Conservation (phyloP, 306 rosid genomes). For the Cercis canadensis region DNA sequence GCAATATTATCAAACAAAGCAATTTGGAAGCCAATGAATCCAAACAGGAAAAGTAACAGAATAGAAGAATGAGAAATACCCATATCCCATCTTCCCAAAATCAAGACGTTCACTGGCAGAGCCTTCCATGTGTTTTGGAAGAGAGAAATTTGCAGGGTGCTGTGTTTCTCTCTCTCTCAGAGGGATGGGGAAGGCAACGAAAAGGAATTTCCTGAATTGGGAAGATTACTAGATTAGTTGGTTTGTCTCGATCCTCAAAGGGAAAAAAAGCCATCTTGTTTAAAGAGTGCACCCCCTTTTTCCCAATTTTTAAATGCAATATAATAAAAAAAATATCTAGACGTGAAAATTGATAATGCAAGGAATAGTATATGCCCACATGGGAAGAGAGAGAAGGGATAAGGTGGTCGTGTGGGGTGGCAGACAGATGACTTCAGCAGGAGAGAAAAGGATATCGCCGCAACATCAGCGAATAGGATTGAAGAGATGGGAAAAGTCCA, state of each 20-base stretch:
- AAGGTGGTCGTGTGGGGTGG: constrained; percentile 37
- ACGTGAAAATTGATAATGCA: neutral
- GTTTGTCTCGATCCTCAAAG: constrained; percentile 44
- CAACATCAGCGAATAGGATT: constrained; percentile 34
- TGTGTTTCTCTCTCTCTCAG: constrained; percentile 15
- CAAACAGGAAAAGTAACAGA: neutral
- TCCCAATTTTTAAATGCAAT: constrained; percentile 25
- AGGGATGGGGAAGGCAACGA: constrained; percentile 30
- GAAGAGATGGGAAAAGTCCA: no score
- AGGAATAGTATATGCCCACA: constrained; percentile 38
- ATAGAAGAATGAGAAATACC: constrained; percentile 57
- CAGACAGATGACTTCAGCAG: constrained; percentile 25
- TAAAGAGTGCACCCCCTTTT: neutral
- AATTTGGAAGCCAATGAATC: neutral
- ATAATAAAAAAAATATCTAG: neutral
- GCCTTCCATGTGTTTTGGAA: constrained; percentile 68
- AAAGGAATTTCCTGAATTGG: constrained; percentile 56
- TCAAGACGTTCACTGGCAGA: constrained; percentile 72
- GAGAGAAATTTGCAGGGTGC: constrained; percentile 29
- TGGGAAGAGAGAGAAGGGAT: constrained; percentile 42
- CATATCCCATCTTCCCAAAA: constrained; percentile 97
- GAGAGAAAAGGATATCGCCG: constrained; percentile 51
- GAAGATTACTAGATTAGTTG: constrained; percentile 39
- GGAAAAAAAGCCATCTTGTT: constrained; percentile 27
- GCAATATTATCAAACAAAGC: neutral